Conservation (phyloP, 805 yeast species). For the Pichia nakasei region DNA sequence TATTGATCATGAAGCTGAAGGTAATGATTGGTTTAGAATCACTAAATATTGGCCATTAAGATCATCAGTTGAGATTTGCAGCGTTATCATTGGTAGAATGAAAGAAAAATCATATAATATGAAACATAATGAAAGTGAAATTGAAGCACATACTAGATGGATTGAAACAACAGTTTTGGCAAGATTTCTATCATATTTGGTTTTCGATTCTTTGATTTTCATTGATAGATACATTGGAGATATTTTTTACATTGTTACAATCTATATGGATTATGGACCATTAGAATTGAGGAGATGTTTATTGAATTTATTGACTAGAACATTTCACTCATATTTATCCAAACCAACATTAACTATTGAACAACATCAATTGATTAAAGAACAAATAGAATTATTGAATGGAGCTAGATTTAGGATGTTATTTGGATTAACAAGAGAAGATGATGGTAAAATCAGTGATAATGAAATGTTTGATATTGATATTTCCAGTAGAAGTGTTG, state of each 20-base stretch:
- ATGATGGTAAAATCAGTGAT: slow-evolving; percentile 20
- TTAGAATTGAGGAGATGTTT: slow-evolving; percentile 51
- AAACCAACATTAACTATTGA: slow-evolving; percentile 41
- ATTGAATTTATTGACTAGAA: slow-evolving; percentile 53
- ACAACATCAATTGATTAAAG: slow-evolving; percentile 34
- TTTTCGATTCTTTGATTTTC: slow-evolving; percentile 58
- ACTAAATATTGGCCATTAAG: slow-evolving; percentile 52
- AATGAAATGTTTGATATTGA: slow-evolving; percentile 19
- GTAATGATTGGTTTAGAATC: slow-evolving; percentile 55
- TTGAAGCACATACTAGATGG: slow-evolving; percentile 50
- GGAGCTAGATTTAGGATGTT: slow-evolving; percentile 62
- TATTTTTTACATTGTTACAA: slow-evolving; percentile 55
- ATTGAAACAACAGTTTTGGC: slow-evolving; percentile 64
- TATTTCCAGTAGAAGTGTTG: slow-evolving; percentile 33
- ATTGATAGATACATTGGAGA: slow-evolving; percentile 66
- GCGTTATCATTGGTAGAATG: slow-evolving; percentile 50
- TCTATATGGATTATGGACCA: slow-evolving; percentile 45
- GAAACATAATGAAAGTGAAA: slow-evolving; percentile 36
- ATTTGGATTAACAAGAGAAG: slow-evolving; percentile 59
- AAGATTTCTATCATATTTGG: slow-evolving; percentile 51
- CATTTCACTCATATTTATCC: slow-evolving; percentile 59
- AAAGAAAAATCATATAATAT: slow-evolving; percentile 43
- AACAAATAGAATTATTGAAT: slow-evolving; percentile 38
- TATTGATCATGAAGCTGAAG: slow-evolving; percentile 70
- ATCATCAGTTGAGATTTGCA: slow-evolving; percentile 69